Evolutionary conservation across 371 early-diverging fungal species (phyloP).

Genomic region (Mucor irregularis): DNA sequence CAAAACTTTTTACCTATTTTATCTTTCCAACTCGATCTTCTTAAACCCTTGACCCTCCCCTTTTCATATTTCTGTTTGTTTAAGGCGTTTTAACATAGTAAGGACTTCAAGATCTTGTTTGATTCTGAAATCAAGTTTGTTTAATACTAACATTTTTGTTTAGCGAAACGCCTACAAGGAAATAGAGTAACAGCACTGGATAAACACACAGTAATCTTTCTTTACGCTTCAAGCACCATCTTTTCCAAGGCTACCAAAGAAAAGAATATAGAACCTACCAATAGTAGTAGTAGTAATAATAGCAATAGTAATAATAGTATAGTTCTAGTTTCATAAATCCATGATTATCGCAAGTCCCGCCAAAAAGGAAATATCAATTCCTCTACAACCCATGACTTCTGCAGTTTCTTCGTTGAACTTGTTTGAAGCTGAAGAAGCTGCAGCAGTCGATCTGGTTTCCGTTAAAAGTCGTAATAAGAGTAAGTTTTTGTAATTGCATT

Average conservation of each 20-base stretch:
- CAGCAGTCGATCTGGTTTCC: conserved; percentile 22
- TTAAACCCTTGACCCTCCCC: conserved; percentile 17
- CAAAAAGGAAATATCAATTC: conserved; percentile 45
- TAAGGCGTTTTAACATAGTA: conserved; percentile 30
- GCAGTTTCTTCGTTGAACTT: conserved; percentile 5
- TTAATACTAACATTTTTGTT: not conserved
- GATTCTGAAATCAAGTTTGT: no score
- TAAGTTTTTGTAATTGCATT: not conserved
- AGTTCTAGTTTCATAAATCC: conserved; percentile 25
- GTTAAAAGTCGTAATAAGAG: conserved; percentile 17
- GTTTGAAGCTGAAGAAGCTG: conserved; percentile 11
- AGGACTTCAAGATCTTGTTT: no score
- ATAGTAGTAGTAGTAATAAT: conserved; percentile 45
- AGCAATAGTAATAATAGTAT: conserved; percentile 29
- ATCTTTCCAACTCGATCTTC: not conserved
- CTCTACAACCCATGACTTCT: conserved; percentile 35
- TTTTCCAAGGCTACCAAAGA: conserved; percentile 58
- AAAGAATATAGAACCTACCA: conserved; percentile 42
- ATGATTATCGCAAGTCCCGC: conserved; percentile 52
- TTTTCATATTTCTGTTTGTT: conserved; percentile 26
- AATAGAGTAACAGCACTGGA: conserved; percentile 57
- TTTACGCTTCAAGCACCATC: conserved; percentile 57
- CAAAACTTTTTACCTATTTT: conserved; percentile 4
- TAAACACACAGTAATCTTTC: conserved; percentile 51
- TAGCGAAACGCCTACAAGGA: conserved; percentile 41